Percentiles rank a stretch among this genome's conserved stretches.
Evolutionary conservation across 176 grass and related monocot species (phyloP).

Genomic region (Hyparrhenia diplandra): DNA sequence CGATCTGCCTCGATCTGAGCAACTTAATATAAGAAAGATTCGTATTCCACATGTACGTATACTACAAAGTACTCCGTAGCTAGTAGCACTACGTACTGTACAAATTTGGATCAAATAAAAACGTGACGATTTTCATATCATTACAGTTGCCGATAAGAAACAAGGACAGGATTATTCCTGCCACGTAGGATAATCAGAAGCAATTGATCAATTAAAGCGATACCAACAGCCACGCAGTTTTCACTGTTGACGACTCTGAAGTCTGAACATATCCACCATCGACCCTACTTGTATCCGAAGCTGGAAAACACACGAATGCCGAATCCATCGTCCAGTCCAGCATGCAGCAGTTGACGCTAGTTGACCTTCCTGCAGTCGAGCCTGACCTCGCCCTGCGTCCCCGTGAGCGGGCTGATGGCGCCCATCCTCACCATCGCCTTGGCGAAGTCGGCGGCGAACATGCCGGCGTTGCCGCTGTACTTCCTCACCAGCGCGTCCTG

Average conservation of each 20-base stretch:
- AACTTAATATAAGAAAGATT: too few relatives aligned
- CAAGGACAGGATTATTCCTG: background rate
- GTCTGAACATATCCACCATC: background rate
- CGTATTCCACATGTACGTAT: too few relatives aligned
- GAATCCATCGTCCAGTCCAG: background rate
- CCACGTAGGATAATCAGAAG: background rate
- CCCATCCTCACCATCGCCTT: slow-evolving; percentile 75
- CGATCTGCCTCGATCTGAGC: too few relatives aligned
- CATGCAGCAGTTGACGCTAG: background rate
- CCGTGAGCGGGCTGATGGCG: slow-evolving; percentile 37
- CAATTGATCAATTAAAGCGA: too few relatives aligned
- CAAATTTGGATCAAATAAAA: background rate
- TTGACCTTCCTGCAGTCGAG: slow-evolving; percentile 62
- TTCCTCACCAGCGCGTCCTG: slow-evolving; percentile 60
- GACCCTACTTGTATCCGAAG: background rate
- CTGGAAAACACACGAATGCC: background rate
- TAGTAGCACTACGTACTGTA: too few relatives aligned
- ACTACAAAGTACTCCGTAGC: too few relatives aligned
- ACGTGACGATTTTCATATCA: background rate
- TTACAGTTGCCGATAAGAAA: slow-evolving; percentile 11
- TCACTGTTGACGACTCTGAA: background rate
- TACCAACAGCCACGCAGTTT: background rate
- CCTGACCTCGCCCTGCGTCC: slow-evolving; percentile 44
- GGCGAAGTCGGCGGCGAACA: slow-evolving; percentile 50
- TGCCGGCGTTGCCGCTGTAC: slow-evolving; percentile 25